Percentiles rank a stretch among this genome's conserved stretches.
Conservation (phyloP, 306 rosid genomes). For the Dalbergia cultrata region DNA sequence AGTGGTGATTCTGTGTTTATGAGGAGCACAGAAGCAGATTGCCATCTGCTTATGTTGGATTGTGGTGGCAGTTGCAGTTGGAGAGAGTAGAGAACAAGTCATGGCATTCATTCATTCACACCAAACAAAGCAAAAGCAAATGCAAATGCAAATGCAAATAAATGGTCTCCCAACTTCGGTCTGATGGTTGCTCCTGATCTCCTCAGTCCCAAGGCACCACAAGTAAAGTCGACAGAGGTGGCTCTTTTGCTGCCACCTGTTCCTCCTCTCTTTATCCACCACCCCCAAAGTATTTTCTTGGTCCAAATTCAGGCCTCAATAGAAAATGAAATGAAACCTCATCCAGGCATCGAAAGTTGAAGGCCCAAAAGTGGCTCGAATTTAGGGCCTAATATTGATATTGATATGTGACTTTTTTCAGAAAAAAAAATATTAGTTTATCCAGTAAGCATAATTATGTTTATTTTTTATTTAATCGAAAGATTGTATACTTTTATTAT, state of each 20-base stretch:
- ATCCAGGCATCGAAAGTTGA: not conserved
- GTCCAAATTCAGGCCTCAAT: not conserved
- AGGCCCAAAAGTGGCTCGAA: not conserved
- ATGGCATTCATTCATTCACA: constrained; percentile 39
- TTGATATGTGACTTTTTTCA: too few relatives aligned
- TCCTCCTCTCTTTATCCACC: not conserved
- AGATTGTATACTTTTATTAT: too few relatives aligned
- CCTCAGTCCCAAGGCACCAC: not conserved
- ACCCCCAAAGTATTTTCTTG: not conserved
- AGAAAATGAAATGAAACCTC: not conserved
- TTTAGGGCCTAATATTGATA: too few relatives aligned
- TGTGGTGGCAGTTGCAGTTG: constrained; percentile 51
- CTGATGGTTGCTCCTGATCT: too few relatives aligned
- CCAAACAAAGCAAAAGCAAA: not conserved
- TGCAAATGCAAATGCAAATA: too few relatives aligned
- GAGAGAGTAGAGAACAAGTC: constrained; percentile 77
- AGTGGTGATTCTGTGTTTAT: constrained; percentile 48
- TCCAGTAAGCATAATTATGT: not conserved
- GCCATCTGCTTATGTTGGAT: constrained; percentile 51
- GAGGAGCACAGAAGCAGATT: constrained; percentile 44
- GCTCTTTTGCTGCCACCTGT: not conserved
- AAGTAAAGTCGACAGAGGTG: not conserved
- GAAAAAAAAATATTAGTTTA: too few relatives aligned
- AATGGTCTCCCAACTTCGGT: not conserved
- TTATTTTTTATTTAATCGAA: too few relatives aligned